Evolutionary conservation across 257 asterid genomes (phyloP).

Genomic region (Thymus mandschuricus): DNA sequence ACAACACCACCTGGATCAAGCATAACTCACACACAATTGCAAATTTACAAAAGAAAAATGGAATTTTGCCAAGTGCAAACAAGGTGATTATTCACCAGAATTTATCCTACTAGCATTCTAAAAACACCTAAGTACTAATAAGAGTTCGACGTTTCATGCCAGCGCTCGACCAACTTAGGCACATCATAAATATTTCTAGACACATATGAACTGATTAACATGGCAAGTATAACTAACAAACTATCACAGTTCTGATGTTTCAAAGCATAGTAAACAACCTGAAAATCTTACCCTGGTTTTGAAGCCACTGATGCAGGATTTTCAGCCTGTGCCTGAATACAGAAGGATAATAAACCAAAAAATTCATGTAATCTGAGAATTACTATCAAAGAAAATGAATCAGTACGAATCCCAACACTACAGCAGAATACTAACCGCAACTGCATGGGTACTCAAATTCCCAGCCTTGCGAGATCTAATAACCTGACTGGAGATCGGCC

Average conservation of each 20-base stretch:
- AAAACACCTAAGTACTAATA: neutral
- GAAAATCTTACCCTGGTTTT: conserved; percentile 59
- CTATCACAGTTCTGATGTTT: neutral
- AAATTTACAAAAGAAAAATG: neutral
- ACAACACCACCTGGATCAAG: neutral
- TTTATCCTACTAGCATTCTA: neutral
- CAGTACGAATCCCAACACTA: neutral
- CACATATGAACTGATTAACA: neutral
- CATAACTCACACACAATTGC: neutral
- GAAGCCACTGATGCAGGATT: conserved; percentile 52
- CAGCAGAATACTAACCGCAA: conserved; percentile 48
- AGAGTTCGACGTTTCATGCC: neutral
- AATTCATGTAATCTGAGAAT: neutral
- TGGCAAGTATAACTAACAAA: neutral
- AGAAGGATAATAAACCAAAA: neutral
- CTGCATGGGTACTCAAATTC: conserved; percentile 47
- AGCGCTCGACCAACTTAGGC: conserved; percentile 6
- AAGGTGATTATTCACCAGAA: neutral
- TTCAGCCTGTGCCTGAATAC: conserved; percentile 53
- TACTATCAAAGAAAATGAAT: too few species aligned
- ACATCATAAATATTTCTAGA: neutral
- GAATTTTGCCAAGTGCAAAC: neutral
- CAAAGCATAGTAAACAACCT: neutral
- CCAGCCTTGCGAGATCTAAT: conserved; percentile 42
- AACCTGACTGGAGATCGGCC: conserved; percentile 37